Evolutionary conservation across 768 basidiomycete species (phyloP), one percentile per base, ranked within the genome.

Genomic region (Dictyophora rubrovolvata): DNA sequence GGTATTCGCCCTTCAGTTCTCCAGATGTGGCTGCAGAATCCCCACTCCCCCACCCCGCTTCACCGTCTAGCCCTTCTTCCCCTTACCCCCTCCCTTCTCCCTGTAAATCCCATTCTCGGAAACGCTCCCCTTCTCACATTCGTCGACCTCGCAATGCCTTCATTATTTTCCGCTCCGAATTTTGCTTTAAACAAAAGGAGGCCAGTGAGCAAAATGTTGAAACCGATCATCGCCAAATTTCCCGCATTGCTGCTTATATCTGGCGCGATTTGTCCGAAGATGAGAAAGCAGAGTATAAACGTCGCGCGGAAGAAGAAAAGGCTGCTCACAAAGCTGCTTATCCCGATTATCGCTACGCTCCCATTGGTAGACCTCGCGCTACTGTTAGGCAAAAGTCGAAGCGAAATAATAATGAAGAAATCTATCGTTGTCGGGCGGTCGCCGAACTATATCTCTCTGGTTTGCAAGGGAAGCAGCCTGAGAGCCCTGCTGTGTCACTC

Each of bases 141-240:
- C 34, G 42, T 17, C 80, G 86, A 12, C 86, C 86, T 3, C 59
- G 58, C 10, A 61, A 61, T 36, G 47, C 59, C 6, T 61, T 60
- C 48, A 60, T 61, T 21, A 49, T 61, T 34, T 61, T 61, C 36
- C 60, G 59, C 34, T 83, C 84, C 65, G 78, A 84, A 62, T 87
- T 79, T 65, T 76, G 75, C 55, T 17, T 18, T 10, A 10, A 47
- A 8, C 55, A 56, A 18, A 56, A 56, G 42, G 47, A 56, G 42
- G 47, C 22, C 5, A 56, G 42, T 10, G 55, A 48, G 9, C 37
- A 56, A 3, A n/a, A 17, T 42, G 73, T 80, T 54, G 86, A 87
- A 71, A 77, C 74, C 61, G 82, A 86, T 53, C 89, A 92, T 68
- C 83, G 87, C 68, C 78, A 82, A 56, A 79, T 92, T 60, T 86